Evolutionary conservation across 75 land plant species (phyloP), one percentile per base, ranked within the genome.

Genomic region (Adiantum capillusveneris): DNA sequence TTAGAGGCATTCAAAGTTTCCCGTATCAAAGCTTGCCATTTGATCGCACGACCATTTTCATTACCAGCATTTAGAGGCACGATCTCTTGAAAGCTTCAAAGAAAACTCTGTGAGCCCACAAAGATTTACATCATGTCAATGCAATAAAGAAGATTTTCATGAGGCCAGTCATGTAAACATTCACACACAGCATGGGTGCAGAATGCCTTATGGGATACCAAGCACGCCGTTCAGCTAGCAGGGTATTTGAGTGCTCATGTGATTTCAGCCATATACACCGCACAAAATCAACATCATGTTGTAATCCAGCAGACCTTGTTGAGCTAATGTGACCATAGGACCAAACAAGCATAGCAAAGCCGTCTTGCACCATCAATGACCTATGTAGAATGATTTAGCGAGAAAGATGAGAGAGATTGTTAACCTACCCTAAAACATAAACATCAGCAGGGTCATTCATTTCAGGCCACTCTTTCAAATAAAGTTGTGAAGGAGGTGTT

Each of bases 41-140:
- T 81, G 31, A 63, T 46, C 59, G 76, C 85, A 26, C 81, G 87
- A 2, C 85, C 82, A 26, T 53, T 75, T 2, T 89, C 75, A 53
- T 93, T 93, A n/a, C 95, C 89, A 58, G 96, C 93, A 75, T 86
- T 89, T 59, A 93, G 67, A 51, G 98, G 98, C 26, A 93, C 96
- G 63, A 93, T 75, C 63, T 93, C 98, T 59, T 93, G 98, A 42
- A 89, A 63, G 44, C 98, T 93, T 77, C 29, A 71, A 9, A 14
- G 43, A 41, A 9, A 41, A 9, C 12, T 41, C 43, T 14, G 14
- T 41, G 12, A 41, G 43, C 43, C 9, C 14, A 41, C 43, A 41
- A 41, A 41, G 12, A 41, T 41, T 41, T 41, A 14, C 14, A 9
- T 9, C 12, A 41, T 41, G 43, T 14, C 9, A 9, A 41, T 14